Conservation (phyloP, 2,329 filamentous ascomycete genomes). For the Ilyonectria sp. region DNA sequence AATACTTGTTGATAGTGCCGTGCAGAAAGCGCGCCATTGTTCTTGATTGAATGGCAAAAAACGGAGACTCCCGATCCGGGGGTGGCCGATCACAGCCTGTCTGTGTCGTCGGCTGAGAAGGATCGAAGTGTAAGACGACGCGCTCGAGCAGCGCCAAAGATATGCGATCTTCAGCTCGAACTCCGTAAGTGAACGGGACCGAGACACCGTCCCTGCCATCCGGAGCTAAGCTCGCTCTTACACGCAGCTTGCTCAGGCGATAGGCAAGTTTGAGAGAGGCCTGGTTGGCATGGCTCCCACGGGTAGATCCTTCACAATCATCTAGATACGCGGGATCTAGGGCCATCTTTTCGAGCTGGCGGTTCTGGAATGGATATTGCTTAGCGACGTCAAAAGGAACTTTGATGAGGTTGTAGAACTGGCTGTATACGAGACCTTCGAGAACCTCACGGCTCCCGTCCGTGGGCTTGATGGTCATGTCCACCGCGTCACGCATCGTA, state of each 20-base stretch:
- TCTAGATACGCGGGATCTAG: neutral
- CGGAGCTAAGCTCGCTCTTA: neutral
- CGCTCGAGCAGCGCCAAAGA: neutral
- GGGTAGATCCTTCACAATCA: slow-evolving; percentile 6
- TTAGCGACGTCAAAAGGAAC: slow-evolving; percentile 1
- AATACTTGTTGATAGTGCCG: slow-evolving; percentile 7
- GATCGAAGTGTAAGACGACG: neutral
- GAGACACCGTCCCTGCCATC: neutral
- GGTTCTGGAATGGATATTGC: slow-evolving; percentile 2
- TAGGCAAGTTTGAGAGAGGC: neutral
- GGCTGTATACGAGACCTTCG: neutral
- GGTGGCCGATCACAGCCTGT: neutral
- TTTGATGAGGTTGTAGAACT: neutral
- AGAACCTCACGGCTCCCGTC: slow-evolving; percentile 4
- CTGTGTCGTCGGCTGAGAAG: slow-evolving; percentile 1
- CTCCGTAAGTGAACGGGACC: neutral
- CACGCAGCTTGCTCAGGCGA: neutral
- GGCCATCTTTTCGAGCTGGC: neutral
- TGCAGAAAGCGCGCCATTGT: slow-evolving; percentile 11
- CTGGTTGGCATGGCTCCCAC: neutral
- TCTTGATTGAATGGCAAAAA: neutral
- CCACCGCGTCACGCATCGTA: neutral
- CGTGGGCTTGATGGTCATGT: neutral
- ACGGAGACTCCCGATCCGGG: neutral
- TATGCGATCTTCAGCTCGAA: slow-evolving; percentile 5